Percentiles rank a stretch among this genome's conserved stretches.
phyloP scores from a whole-genome alignment of 2,329 filamentous ascomycete species.

The Plenodomus lindquistii region DNA sequence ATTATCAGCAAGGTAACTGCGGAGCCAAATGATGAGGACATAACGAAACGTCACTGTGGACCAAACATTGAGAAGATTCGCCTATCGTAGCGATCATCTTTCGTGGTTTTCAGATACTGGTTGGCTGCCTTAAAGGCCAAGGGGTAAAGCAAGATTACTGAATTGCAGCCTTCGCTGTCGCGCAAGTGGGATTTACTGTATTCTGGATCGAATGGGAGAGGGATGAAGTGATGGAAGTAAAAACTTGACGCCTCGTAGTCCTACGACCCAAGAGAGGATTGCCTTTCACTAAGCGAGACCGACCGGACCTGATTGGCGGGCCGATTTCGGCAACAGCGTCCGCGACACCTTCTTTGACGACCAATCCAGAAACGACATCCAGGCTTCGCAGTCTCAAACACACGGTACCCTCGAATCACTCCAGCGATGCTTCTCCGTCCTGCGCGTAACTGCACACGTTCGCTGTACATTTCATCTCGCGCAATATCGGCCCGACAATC shows the following conservation, averaged over 20 bases:
- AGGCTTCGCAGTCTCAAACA: slow-evolving; percentile 8
- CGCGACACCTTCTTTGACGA: slow-evolving; percentile 12
- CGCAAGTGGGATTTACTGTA: too few relatives aligned
- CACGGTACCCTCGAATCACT: slow-evolving; percentile 2
- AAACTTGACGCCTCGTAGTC: neutral
- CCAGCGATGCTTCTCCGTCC: slow-evolving; percentile 22
- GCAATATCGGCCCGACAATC: slow-evolving; percentile 23
- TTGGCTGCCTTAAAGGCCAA: too few relatives aligned
- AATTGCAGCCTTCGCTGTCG: too few relatives aligned
- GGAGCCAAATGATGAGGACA: too few relatives aligned
- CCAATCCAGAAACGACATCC: slow-evolving; percentile 11
- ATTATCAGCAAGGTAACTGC: too few relatives aligned
- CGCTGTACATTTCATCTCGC: slow-evolving; percentile 19
- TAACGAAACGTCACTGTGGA: too few relatives aligned
- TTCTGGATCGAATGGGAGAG: too few relatives aligned
- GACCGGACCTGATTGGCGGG: slow-evolving; percentile 21
- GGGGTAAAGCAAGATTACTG: too few relatives aligned
- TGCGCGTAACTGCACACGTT: slow-evolving; percentile 19
- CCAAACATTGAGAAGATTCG: too few relatives aligned
- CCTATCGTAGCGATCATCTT: too few relatives aligned
- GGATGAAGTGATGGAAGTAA: neutral
- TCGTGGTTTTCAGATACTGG: too few relatives aligned
- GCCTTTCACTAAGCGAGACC: slow-evolving; percentile 8
- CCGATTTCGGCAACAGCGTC: slow-evolving; percentile 23
- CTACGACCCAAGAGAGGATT: neutral